Percentiles rank a stretch among this genome's conserved stretches.
Evolutionary conservation across 768 basidiomycete genomes (phyloP).

Genomic region (Russula sp.): DNA sequence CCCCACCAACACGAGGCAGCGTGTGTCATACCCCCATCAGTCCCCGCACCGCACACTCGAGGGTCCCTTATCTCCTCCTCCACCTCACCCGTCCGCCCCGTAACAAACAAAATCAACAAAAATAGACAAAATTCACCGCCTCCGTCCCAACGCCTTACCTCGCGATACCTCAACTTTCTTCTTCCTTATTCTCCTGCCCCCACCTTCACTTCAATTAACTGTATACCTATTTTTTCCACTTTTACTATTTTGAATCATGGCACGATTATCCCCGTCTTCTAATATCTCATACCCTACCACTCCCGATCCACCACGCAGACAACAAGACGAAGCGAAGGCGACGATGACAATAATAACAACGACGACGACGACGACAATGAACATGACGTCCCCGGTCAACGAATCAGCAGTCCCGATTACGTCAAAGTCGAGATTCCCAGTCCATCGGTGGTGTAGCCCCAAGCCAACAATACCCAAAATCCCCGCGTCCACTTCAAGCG

Average conservation of each 20-base stretch:
- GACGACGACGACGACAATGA: background rate
- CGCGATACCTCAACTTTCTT: too few relatives aligned
- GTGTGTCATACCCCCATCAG: background rate
- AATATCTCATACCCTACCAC: slow-evolving; percentile 10
- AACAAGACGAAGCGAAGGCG: background rate
- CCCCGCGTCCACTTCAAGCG: slow-evolving; percentile 36
- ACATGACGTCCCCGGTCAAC: background rate
- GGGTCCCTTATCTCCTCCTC: slow-evolving; percentile 21
- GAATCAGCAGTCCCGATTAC: background rate
- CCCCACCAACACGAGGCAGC: slow-evolving; percentile 21
- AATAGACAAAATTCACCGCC: slow-evolving; percentile 6
- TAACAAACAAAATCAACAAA: slow-evolving; percentile 6
- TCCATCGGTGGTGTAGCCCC: background rate
- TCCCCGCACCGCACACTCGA: background rate
- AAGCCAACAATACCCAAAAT: slow-evolving; percentile 4
- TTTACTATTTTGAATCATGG: slow-evolving; percentile 5
- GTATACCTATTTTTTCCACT: slow-evolving; percentile 18
- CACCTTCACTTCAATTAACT: background rate
- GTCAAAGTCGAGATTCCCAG: background rate
- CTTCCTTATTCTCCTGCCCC: background rate
- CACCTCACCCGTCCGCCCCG: background rate
- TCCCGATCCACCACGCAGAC: slow-evolving; percentile 5
- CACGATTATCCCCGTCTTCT: slow-evolving; percentile 17
- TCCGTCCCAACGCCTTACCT: background rate
- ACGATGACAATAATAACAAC: background rate